These are phyloP conservation scores for Diplodia sapinea DNA, from an alignment of 2,329 filamentous ascomycete species.

Conservation along the genomic window DNA sequence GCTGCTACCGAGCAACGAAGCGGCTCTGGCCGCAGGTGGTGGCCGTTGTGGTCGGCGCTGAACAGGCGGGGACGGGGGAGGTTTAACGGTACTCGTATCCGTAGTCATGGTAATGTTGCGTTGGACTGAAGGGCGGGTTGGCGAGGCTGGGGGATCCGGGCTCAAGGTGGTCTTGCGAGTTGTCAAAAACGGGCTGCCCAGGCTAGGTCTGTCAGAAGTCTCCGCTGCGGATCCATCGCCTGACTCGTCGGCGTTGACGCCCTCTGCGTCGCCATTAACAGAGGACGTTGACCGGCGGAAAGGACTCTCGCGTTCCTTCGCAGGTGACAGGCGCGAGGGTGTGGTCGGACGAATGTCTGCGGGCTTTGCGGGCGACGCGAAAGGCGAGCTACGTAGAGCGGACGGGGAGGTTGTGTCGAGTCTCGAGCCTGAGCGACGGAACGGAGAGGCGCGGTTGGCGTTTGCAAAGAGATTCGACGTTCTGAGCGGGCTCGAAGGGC, in stretches of 20 bases:
- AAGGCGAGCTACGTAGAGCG: conserved; percentile 39
- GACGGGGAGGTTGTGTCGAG: conserved; percentile 48
- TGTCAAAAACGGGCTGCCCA: conserved; percentile 36
- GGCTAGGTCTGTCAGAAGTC: conserved; percentile 42
- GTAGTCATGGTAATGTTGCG: conserved; percentile 33
- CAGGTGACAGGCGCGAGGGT: conserved; percentile 34
- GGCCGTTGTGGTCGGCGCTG: conserved; percentile 46
- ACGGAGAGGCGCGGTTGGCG: conserved; percentile 50
- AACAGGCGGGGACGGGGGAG: conserved; percentile 36
- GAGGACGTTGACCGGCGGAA: conserved; percentile 43
- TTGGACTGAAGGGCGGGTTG: conserved; percentile 39
- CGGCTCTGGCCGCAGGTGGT: conserved; percentile 38
- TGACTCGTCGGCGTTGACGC: conserved; percentile 23
- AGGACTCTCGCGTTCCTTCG: conserved; percentile 32
- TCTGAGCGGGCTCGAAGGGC: conserved; percentile 43
- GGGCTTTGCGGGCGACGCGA: conserved; percentile 32
- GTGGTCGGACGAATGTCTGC: conserved; percentile 30
- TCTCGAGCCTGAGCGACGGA: conserved; percentile 50
- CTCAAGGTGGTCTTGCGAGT: conserved; percentile 37
- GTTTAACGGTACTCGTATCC: conserved; percentile 23
- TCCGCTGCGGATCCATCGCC: conserved; percentile 35
- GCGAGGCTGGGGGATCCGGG: conserved; percentile 43
- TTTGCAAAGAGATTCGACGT: conserved; percentile 53
- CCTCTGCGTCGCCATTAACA: conserved; percentile 34
- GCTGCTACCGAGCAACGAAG: conserved; percentile 28